Conservation (phyloP, 495 filamentous ascomycete genomes). For the Penicillium angulare region DNA sequence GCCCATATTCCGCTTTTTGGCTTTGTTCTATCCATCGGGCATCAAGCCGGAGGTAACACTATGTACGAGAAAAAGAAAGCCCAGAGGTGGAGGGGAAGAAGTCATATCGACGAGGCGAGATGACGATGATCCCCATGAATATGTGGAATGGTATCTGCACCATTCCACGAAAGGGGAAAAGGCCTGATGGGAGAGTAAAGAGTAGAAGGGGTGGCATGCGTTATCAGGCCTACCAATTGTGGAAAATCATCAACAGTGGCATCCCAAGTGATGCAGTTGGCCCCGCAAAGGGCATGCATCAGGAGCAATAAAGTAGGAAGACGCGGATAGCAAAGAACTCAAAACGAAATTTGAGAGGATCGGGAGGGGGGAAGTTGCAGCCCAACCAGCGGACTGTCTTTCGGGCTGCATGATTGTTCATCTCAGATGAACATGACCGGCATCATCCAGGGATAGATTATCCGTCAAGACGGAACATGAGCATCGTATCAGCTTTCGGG, state of each 20-base stretch:
- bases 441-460: constrained; percentile 4
- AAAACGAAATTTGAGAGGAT: not conserved
- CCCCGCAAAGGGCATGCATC: not conserved
- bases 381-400: constrained; percentile 17
- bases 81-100: not conserved
- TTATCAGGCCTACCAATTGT: not conserved
- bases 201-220: not conserved
- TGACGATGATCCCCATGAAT: too few species aligned
- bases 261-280: not conserved
- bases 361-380: constrained; percentile 1
- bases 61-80: constrained; percentile 24
- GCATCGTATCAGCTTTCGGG: not conserved
- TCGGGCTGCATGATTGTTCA: constrained; percentile 1
- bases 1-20: not conserved
- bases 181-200: not conserved
- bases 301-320: not conserved
- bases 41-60: constrained; percentile 17
- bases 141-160: too few species aligned
- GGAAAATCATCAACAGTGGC: not conserved
- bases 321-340: not conserved
- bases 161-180: too few species aligned
- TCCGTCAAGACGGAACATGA: not conserved
- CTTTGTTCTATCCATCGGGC: constrained; percentile 21
- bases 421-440: constrained; percentile 1
- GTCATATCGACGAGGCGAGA: not conserved